Percentiles rank a stretch among this genome's conserved stretches.
Conservation (phyloP, 768 basidiomycete genomes). For the Suillus americanus region DNA sequence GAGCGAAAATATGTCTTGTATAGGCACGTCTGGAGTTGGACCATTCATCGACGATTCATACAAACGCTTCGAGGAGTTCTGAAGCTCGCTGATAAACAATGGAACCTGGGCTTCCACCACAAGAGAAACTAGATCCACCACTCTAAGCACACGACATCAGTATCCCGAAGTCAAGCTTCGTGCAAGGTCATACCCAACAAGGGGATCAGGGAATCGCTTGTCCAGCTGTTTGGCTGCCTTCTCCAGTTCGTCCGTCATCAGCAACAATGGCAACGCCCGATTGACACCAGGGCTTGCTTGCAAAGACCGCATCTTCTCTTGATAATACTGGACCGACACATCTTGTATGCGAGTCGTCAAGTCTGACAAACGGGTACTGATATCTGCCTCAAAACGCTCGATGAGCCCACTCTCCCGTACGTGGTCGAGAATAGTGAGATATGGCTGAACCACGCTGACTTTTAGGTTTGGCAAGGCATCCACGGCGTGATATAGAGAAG, state of each 20-base stretch:
- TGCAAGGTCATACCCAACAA: conserved; percentile 63
- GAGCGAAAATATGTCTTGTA: conserved; percentile 86
- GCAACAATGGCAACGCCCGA: conserved; percentile 73
- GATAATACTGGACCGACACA: conserved; percentile 62
- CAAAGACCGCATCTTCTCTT: conserved; percentile 60
- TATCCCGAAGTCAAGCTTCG: background rate
- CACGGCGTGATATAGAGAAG: conserved; percentile 80
- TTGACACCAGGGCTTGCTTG: conserved; percentile 75
- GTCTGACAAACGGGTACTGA: conserved; percentile 63
- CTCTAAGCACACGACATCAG: conserved; percentile 37
- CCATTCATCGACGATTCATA: conserved; percentile 85
- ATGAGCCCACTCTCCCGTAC: conserved; percentile 70
- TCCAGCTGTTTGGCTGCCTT: conserved; percentile 81
- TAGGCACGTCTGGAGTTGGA: conserved; percentile 83
- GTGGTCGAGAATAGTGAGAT: conserved; percentile 65
- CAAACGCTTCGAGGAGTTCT: conserved; percentile 67
- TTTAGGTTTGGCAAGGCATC: conserved; percentile 76
- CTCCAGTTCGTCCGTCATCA: conserved; percentile 89
- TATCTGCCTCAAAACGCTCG: conserved; percentile 72
- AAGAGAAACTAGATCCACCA: conserved; percentile 74
- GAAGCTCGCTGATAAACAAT: conserved; percentile 62
- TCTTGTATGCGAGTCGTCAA: conserved; percentile 64
- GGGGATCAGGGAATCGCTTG: conserved; percentile 82
- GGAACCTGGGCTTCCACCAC: conserved; percentile 71
- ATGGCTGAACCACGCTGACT: conserved; percentile 64